Base-by-base conservation (phyloP, 2,329 filamentous ascomycete genomes). In the Penicillium sp. region DNA sequence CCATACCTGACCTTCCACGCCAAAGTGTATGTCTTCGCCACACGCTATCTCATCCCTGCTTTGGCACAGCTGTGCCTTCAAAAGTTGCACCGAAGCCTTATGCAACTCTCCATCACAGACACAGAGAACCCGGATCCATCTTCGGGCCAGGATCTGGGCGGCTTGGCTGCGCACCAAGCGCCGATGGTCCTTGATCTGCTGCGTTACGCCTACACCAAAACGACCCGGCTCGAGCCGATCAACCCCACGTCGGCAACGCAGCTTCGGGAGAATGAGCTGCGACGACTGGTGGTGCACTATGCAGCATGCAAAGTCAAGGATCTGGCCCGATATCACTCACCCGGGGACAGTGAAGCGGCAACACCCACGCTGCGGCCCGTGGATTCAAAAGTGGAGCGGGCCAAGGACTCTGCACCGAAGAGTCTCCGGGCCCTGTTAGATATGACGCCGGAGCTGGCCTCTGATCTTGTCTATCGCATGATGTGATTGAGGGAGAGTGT, bases 1-100 rank as follows among this genome's bases (percentile, higher is more conserved):
- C 71, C 71, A 4, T 74, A 74, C 49, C 64, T 74, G 25, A 63
- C 72, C 35, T 74, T 74, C 58, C 72, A 75, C 38, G 72, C 72
- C n/a, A 74, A 75, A 59, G 53, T 75, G 41, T 74, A 75, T 53
- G 68, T 73, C 51, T 74, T 74, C 48, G 71, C 72, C n/a, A 71
- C 70, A 2, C 69, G 69, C 44, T 75, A 72, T 57, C 59, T 74
- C 39, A 71, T 74, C 49, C 68, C 70, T 3, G 67, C 66, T 13
- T 66, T 75, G 24, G 70, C 70, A 2, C 69, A 74, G 48, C 63
- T 74, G 28, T 71, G 70, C 54, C 66, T 74, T 5, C 66, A 67
- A 44, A 74, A 74, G 55, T 58, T 75, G 4, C 72, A 75, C 44
- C 54, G 56, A 4, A 70, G 73, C 44, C 66, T 75, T 2, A 40